Evolutionary conservation across 2,329 filamentous ascomycete species (phyloP).

Genomic region (Samsoniella hepiali): DNA sequence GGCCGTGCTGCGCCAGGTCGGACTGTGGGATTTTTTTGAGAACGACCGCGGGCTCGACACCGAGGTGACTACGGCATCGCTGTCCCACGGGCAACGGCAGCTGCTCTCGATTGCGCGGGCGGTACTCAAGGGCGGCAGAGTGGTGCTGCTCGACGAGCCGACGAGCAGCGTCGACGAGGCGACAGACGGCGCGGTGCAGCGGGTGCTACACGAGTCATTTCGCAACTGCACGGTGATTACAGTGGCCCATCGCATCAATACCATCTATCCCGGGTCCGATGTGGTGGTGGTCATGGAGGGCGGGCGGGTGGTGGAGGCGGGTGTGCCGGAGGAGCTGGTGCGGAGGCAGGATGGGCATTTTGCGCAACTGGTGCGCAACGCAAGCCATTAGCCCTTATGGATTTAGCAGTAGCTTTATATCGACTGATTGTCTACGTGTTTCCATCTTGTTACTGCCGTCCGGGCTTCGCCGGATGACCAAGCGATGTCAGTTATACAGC

Average conservation of each 20-base stretch:
- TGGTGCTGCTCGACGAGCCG: conserved; percentile 36
- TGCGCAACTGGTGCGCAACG: conserved; percentile 5
- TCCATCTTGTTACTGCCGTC: background rate
- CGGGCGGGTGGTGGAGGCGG: conserved; percentile 12
- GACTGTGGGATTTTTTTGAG: conserved; percentile 41
- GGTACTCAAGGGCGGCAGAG: conserved; percentile 32
- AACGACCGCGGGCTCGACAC: conserved; percentile 37
- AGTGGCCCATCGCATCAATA: conserved; percentile 16
- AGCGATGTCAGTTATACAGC: background rate
- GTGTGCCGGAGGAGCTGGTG: conserved; percentile 11
- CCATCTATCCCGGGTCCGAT: conserved; percentile 17
- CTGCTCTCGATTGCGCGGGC: conserved; percentile 40
- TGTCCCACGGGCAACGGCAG: conserved; percentile 45
- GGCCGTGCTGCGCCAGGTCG: conserved; percentile 41
- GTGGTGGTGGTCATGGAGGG: conserved; percentile 15
- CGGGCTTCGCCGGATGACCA: background rate
- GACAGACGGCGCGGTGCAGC: background rate
- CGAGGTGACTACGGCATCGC: conserved; percentile 28
- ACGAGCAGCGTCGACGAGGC: conserved; percentile 14
- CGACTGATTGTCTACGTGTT: background rate
- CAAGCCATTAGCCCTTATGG: background rate
- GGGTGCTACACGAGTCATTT: conserved; percentile 7
- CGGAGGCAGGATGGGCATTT: background rate
- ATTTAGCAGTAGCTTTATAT: background rate
- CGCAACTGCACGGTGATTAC: conserved; percentile 9